phyloP scores from a whole-genome alignment of 805 yeast species.

The Lipomyces orientalis region DNA sequence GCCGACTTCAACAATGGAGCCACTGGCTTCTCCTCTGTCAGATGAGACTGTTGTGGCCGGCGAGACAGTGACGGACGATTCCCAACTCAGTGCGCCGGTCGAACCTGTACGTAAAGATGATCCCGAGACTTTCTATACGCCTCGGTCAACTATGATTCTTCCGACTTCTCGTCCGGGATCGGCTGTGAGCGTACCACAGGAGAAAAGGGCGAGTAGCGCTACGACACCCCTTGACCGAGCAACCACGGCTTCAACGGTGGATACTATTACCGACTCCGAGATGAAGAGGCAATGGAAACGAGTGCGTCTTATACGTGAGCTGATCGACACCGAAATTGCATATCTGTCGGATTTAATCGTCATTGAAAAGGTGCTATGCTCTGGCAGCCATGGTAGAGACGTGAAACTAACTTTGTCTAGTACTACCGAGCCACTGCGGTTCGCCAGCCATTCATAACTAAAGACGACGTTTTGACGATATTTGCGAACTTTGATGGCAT shows the following conservation, averaged over 20 bases:
- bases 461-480: constrained; percentile 44
- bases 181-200: not conserved
- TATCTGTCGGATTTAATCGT: constrained; percentile 49
- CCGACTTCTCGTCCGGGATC: not conserved
- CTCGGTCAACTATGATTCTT: not conserved
- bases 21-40: constrained; percentile 8
- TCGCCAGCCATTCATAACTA: constrained; percentile 42
- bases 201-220: not conserved
- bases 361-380: constrained; percentile 39
- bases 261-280: constrained; percentile 4
- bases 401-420: constrained; percentile 33
- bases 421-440: constrained; percentile 38
- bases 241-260: not conserved
- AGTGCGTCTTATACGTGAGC: constrained; percentile 46
- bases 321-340: constrained; percentile 48
- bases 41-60: not conserved
- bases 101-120: not conserved
- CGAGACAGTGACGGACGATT: not conserved
- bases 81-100: not conserved
- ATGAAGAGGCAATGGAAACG: constrained; percentile 37
- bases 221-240: not conserved
- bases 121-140: constrained; percentile 1
- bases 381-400: constrained; percentile 37
- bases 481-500: constrained; percentile 43
- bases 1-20: constrained; percentile 9